Conservation (phyloP, 2,329 filamentous ascomycete species). For the Colletotrichum paranaense region DNA sequence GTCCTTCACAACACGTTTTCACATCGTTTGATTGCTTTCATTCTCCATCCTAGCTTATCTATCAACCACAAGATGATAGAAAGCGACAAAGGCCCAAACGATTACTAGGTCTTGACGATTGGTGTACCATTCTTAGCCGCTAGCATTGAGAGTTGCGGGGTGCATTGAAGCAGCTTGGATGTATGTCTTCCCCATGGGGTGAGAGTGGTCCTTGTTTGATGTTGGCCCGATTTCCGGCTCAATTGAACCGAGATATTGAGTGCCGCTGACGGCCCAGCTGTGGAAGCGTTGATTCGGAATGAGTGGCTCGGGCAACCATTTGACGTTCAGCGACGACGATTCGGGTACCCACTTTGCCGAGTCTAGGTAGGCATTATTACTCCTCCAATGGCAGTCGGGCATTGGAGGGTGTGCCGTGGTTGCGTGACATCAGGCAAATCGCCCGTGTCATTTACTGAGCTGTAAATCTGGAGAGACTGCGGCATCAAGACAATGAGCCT, state of each 20-base stretch:
- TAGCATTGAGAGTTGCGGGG: neutral
- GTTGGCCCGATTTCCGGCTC: neutral
- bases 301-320: neutral
- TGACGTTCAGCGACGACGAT: neutral
- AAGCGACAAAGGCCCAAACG: neutral
- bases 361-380: neutral
- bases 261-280: neutral
- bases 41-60: too few species aligned
- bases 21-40: too few species aligned
- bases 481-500: too few species aligned
- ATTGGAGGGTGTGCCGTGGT: neutral
- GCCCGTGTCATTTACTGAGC: neutral
- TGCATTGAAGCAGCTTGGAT: neutral
- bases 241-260: neutral
- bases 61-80: neutral
- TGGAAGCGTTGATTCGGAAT: neutral
- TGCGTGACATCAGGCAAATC: neutral
- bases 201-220: too few species aligned
- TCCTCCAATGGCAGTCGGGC: constrained; percentile 5
- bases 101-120: neutral
- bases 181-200: too few species aligned
- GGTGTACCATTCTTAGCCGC: neutral
- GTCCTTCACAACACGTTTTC: too few species aligned
- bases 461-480: neutral
- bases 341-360: neutral